Percentiles rank a stretch among this genome's conserved stretches.
These are phyloP conservation scores for Paraphaeosphaeria minitans DNA, from an alignment of 2,329 filamentous ascomycete genomes.

Conservation along the genomic window DNA sequence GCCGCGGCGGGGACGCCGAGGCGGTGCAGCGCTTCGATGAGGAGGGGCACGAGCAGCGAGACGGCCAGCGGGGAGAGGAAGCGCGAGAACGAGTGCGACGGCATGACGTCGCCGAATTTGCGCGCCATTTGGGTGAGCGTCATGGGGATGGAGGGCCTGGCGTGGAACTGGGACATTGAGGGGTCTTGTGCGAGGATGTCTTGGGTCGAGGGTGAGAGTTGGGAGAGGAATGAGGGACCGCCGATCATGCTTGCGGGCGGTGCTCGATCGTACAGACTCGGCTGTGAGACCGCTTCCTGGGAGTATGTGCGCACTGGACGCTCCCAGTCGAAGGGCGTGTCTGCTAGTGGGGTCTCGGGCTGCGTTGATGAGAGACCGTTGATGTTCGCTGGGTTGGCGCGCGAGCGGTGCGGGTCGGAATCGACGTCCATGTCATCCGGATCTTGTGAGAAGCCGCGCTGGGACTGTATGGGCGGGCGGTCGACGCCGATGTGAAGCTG, in stretches of 20 bases:
- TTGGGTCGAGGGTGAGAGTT: conserved; percentile 44
- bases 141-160: conserved; percentile 76
- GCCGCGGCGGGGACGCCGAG: conserved; percentile 76
- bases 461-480: conserved; percentile 63
- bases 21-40: conserved; percentile 80
- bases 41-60: conserved; percentile 75
- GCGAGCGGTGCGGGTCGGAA: conserved; percentile 39
- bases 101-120: conserved; percentile 88
- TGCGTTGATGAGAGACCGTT: conserved; percentile 77
- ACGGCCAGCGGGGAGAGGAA: conserved; percentile 87
- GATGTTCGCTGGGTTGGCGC: conserved; percentile 39
- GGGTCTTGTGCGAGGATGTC: conserved; percentile 83
- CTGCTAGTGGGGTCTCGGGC: conserved; percentile 76
- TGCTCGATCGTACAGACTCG: conserved; percentile 24
- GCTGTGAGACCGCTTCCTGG: conserved; percentile 45
- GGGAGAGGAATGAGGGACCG: conserved; percentile 24
- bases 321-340: conserved; percentile 87
- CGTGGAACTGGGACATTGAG: conserved; percentile 80
- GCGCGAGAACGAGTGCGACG: conserved; percentile 81
- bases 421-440: conserved; percentile 74
- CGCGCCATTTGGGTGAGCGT: conserved; percentile 88
- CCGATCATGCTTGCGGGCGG: background rate
- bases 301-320: conserved; percentile 62
- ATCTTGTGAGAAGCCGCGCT: conserved; percentile 48
- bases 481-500: conserved; percentile 87